These are phyloP conservation scores for Trichosporon sp. DNA, from an alignment of 1,284 basidiomycete genomes.

Conservation along the genomic window DNA sequence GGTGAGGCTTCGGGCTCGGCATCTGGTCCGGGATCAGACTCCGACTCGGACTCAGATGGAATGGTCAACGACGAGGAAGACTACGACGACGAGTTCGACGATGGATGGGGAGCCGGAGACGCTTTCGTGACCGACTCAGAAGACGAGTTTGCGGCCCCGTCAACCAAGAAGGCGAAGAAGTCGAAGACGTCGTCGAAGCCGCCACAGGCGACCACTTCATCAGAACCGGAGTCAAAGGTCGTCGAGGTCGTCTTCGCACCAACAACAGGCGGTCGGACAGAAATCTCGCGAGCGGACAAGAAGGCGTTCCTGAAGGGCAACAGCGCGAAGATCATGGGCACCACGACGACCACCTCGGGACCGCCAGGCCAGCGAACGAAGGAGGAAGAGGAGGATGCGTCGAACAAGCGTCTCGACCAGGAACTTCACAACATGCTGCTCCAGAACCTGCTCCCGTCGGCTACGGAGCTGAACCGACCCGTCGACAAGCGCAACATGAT, in stretches of 20 bases:
- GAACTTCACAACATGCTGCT: constrained; percentile 47
- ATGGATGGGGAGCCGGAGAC: constrained; percentile 41
- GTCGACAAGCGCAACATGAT: constrained; percentile 46
- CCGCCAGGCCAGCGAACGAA: constrained; percentile 20
- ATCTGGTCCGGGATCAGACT: background rate
- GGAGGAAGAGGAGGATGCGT: constrained; percentile 28
- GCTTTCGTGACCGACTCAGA: constrained; percentile 39
- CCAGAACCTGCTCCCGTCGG: constrained; percentile 38
- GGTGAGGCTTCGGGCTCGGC: constrained; percentile 9
- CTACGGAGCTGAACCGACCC: constrained; percentile 29
- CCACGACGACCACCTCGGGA: constrained; percentile 21
- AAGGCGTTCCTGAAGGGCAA: constrained; percentile 44
- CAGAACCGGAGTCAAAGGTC: constrained; percentile 12
- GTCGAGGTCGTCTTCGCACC: constrained; percentile 44
- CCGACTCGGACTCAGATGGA: constrained; percentile 18
- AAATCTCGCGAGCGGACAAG: constrained; percentile 37
- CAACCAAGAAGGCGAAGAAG: constrained; percentile 2
- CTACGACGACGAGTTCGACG: constrained; percentile 35
- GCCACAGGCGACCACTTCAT: background rate
- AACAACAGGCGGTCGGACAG: background rate
- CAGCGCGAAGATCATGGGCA: constrained; percentile 46
- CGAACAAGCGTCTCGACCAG: constrained; percentile 44
- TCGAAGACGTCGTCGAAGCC: constrained; percentile 1
- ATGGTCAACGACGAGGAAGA: constrained; percentile 24
- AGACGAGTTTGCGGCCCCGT: constrained; percentile 25